Conservation (phyloP, 2,329 filamentous ascomycete genomes). For the Cercospora berteroae region DNA sequence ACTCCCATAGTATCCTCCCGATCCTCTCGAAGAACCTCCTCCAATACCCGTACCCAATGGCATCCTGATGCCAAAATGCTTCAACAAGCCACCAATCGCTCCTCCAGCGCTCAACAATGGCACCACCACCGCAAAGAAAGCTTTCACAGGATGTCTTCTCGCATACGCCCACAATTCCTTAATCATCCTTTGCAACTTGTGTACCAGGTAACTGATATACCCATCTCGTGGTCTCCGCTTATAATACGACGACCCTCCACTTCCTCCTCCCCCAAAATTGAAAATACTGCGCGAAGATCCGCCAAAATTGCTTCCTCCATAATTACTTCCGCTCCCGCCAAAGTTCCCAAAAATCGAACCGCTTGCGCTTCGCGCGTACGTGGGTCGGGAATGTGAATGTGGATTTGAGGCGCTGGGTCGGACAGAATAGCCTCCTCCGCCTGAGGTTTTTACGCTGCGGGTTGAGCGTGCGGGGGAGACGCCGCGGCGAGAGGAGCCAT, state of each 20-base stretch:
- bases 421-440: conserved; percentile 29
- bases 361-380: conserved; percentile 18
- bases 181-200: conserved; percentile 74
- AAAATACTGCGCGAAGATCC: conserved; percentile 32
- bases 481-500: conserved; percentile 19
- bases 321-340: background rate
- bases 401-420: conserved; percentile 23
- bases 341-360: conserved; percentile 28
- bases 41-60: conserved; percentile 54
- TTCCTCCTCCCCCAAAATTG: conserved; percentile 14
- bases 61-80: conserved; percentile 74
- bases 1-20: conserved; percentile 46
- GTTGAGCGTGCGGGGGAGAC: conserved; percentile 27
- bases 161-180: conserved; percentile 80
- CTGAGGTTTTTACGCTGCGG: conserved; percentile 20
- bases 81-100: conserved; percentile 72
- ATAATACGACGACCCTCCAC: conserved; percentile 66
- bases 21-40: conserved; percentile 30
- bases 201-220: conserved; percentile 71
- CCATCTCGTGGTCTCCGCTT: conserved; percentile 73
- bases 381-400: conserved; percentile 15
- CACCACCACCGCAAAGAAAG: conserved; percentile 84
- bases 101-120: conserved; percentile 78
- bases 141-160: conserved; percentile 79
- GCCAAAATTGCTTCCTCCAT: background rate